Evolutionary conservation across 345 rosid genomes (phyloP).

Genomic region (Hibiscus trionum): DNA sequence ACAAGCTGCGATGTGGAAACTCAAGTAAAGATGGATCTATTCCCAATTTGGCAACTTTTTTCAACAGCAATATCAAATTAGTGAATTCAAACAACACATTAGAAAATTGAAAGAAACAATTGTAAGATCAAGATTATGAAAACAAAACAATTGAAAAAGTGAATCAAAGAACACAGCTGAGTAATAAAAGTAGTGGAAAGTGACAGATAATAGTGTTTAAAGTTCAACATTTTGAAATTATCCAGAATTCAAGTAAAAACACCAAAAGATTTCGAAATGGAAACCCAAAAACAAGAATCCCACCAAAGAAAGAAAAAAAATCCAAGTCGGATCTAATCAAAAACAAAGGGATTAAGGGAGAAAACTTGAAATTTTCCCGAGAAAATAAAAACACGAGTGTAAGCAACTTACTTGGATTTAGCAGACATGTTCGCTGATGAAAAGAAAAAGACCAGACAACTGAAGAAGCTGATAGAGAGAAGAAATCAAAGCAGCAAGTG

Average conservation of each 20-base stretch:
- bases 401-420: conserved; percentile 48
- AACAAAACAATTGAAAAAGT: not conserved
- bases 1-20: not conserved
- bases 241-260: conserved; percentile 4
- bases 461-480: conserved; percentile 9
- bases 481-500: not conserved
- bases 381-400: not conserved
- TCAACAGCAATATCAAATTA: conserved; percentile 1
- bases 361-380: not conserved
- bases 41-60: conserved; percentile 1
- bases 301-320: not conserved
- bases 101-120: not conserved
- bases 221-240: conserved; percentile 8
- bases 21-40: conserved; percentile 19
- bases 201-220: no score
- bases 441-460: not conserved
- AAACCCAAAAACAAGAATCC: not conserved
- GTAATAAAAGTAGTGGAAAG: not conserved
- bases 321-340: conserved; percentile 27
- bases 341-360: not conserved
- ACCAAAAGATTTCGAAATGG: not conserved
- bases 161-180: conserved; percentile 6
- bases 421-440: conserved; percentile 36
- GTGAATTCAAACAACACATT: not conserved
- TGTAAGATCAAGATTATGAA: not conserved